These are phyloP conservation scores for Oryza glaberrima DNA, from an alignment of 176 grass and related monocot species.

Conservation along the genomic window DNA sequence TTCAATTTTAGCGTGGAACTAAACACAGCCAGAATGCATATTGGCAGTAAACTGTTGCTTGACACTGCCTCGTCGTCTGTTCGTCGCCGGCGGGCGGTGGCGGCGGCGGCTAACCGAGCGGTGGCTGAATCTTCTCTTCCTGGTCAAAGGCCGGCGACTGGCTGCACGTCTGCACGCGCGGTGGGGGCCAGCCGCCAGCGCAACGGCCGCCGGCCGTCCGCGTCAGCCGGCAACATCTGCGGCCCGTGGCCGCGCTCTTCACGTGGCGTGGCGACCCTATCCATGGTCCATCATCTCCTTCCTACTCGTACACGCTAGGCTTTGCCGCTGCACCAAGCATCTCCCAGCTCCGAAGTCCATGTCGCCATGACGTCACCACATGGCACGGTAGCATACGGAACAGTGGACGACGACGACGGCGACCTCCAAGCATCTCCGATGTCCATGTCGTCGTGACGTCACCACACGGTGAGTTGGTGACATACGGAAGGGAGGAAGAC, in stretches of 20 bases:
- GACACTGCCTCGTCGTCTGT: neutral
- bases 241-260: neutral
- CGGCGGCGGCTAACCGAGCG: neutral
- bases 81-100: neutral
- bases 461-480: too few species aligned
- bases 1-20: too few species aligned
- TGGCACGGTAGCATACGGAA: neutral
- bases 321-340: neutral
- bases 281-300: neutral
- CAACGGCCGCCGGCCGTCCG: neutral
- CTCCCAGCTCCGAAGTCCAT: neutral
- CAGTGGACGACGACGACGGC: too few species aligned
- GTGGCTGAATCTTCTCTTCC: neutral
- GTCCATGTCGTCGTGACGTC: neutral
- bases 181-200: neutral
- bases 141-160: neutral
- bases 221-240: neutral
- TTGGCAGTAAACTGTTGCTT: neutral
- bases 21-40: too few species aligned
- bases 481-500: neutral
- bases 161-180: neutral
- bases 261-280: neutral
- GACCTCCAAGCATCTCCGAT: neutral
- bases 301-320: neutral
- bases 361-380: neutral